Evolutionary conservation across 2,329 filamentous ascomycete genomes (phyloP).

Genomic region (Stachybotrys chlorohalonatus): DNA sequence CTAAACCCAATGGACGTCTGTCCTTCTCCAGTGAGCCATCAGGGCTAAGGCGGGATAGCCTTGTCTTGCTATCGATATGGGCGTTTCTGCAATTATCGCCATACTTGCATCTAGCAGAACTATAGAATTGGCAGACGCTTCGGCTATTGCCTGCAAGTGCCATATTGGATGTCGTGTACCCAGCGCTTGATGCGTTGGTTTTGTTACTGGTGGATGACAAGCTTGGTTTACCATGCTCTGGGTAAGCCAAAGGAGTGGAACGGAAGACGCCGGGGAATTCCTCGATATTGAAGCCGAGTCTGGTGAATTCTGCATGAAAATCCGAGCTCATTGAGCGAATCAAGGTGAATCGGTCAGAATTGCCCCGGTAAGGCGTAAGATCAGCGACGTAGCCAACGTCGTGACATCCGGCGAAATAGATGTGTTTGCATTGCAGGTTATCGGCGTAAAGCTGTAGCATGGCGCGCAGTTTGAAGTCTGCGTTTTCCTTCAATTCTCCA

Average conservation of each 20-base stretch:
- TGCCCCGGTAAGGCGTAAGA: constrained; percentile 41
- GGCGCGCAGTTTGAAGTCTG: constrained; percentile 50
- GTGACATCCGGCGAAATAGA: constrained; percentile 55
- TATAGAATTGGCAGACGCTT: constrained; percentile 10
- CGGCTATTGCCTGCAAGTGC: not conserved
- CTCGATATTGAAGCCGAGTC: constrained; percentile 38
- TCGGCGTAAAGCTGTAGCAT: constrained; percentile 41
- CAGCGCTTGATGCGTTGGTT: not conserved
- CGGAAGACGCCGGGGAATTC: constrained; percentile 45
- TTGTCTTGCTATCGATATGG: constrained; percentile 6
- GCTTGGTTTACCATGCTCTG: not conserved
- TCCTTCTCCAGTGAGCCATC: constrained; percentile 5
- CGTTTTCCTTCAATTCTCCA: constrained; percentile 49
- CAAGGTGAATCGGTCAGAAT: constrained; percentile 43
- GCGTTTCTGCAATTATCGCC: constrained; percentile 10
- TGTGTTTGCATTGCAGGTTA: constrained; percentile 53
- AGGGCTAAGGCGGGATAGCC: constrained; percentile 1
- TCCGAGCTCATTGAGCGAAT: constrained; percentile 34
- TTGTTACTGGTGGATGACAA: not conserved
- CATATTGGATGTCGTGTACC: not conserved
- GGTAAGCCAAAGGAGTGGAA: constrained; percentile 20
- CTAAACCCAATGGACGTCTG: not conserved
- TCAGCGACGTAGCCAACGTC: constrained; percentile 42
- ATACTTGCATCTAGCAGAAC: constrained; percentile 12
- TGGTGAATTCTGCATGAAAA: constrained; percentile 43